Evolutionary conservation across 192 early-diverging fungal species (phyloP).

Genomic region (Entomortierella parvispora): DNA sequence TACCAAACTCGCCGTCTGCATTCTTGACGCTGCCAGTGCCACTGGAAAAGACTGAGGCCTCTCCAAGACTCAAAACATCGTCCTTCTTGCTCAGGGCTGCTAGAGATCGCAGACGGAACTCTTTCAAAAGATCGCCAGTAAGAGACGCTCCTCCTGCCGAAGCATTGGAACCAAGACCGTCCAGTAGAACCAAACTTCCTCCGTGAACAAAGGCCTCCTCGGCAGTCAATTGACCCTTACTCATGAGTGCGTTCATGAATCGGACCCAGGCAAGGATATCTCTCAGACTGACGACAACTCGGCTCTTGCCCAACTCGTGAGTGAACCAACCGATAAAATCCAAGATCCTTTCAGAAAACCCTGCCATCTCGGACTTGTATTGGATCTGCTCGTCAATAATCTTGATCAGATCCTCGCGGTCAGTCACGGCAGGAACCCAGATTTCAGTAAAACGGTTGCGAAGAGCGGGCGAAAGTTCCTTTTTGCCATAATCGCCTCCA

Average conservation of each 20-base stretch:
- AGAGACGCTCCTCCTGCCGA: slow-evolving; percentile 61
- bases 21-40: slow-evolving; percentile 41
- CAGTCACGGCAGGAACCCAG: slow-evolving; percentile 91
- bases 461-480: slow-evolving; percentile 96
- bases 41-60: slow-evolving; percentile 52
- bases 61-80: slow-evolving; percentile 30
- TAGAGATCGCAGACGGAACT: slow-evolving; percentile 64
- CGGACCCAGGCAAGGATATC: slow-evolving; percentile 95
- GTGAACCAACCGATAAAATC: slow-evolving; percentile 87
- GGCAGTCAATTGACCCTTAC: slow-evolving; percentile 56
- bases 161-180: slow-evolving; percentile 90
- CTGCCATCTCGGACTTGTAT: slow-evolving; percentile 36
- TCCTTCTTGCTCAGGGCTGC: slow-evolving; percentile 53
- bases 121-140: slow-evolving; percentile 56
- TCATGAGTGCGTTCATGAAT: slow-evolving; percentile 74
- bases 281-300: slow-evolving; percentile 78
- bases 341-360: slow-evolving; percentile 71
- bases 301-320: slow-evolving; percentile 63
- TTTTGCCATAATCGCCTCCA: slow-evolving; percentile 99
- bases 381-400: slow-evolving; percentile 70
- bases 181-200: slow-evolving; percentile 89
- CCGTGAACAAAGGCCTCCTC: slow-evolving; percentile 82
- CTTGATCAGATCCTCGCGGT: slow-evolving; percentile 75
- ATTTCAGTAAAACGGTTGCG: slow-evolving; percentile 98
- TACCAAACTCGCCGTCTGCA: slow-evolving; percentile 65